phyloP scores from a whole-genome alignment of 495 filamentous ascomycete species.

The Stereocaulon alpinum region DNA sequence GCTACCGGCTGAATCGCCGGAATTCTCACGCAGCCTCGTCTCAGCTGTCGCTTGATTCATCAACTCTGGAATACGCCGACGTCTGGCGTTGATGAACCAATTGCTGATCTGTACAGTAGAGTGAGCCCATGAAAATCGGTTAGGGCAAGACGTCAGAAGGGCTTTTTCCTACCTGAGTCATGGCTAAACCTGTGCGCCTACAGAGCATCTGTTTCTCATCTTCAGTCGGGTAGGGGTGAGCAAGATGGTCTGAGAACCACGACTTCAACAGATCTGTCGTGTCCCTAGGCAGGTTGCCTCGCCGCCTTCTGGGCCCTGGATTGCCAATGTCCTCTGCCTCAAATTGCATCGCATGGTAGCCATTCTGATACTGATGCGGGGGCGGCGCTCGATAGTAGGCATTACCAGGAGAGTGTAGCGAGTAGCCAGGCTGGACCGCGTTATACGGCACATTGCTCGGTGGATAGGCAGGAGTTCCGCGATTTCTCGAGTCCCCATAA shows the following conservation, averaged over 20 bases:
- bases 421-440: background rate
- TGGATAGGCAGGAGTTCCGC: background rate
- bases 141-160: background rate
- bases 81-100: constrained; percentile 90
- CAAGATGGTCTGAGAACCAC: constrained; percentile 68
- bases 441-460: background rate
- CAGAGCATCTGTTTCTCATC: constrained; percentile 82
- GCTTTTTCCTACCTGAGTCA: constrained; percentile 54
- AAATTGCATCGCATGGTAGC: constrained; percentile 20
- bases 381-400: constrained; percentile 11
- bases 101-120: constrained; percentile 61
- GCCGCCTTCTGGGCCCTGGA: constrained; percentile 47
- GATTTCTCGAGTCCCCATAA: background rate
- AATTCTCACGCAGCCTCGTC: constrained; percentile 15
- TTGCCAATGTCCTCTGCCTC: constrained; percentile 33
- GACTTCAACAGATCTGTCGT: constrained; percentile 70
- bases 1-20: constrained; percentile 12
- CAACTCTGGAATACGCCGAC: constrained; percentile 63
- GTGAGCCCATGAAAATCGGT: background rate
- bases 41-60: constrained; percentile 37
- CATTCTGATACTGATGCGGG: constrained; percentile 7
- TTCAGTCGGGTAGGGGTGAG: constrained; percentile 81
- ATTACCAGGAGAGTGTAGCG: constrained; percentile 16
- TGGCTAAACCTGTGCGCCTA: constrained; percentile 61
- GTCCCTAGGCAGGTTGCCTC: constrained; percentile 80